Base-by-base conservation (phyloP, 352 stramenopile species). In the Phytophthora rubi region DNA sequence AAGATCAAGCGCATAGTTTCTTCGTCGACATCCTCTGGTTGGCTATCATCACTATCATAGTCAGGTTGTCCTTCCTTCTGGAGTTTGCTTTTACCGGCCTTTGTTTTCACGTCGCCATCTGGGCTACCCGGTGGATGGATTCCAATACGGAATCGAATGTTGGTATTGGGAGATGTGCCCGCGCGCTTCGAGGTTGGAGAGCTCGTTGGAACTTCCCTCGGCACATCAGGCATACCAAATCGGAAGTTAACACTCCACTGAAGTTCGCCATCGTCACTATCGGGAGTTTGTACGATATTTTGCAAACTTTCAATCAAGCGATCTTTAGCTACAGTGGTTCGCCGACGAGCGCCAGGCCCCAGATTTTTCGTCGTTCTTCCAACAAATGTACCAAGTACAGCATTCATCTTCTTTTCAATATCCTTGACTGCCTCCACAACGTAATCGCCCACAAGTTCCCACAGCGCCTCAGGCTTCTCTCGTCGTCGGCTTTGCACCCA, bases 91-190 rank as follows among this genome's bases (percentile, higher is more conserved):
- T 42, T 59, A 28, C 32, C 53, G 7, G 2, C 9, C 51, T 33
- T 61, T 53, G 23, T 21, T 56, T 23, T 30, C 6, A 30, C 32
- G 28, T 60, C 59, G 13, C 10, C 37, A 2, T 70, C 51, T 37
- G 53, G 45, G 13, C n/a, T 64, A 55, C 63, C 18, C 48, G 74
- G 63, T 32, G 71, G 59, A 32, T 83, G 75, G 44, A 85, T 54
- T 8, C 72, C 72, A 2, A 85, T 18, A 57, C 77, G 75, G 16
- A 87, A 87, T n/a, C 72, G 81, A 56, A 86, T 68, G 28, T 68
- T 76, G 28, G 73, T 60, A 23, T 26, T 45, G 8, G 33, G 15
- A 35, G 42, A 5, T 28, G 13, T n/a, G 6, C 65, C 39, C 12
- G 53, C 39, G 6, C 48, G 53, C 47, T 70, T 76, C 8, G 21